These are phyloP conservation scores for Pontederia paniculata DNA, from an alignment of 176 grass and related monocot species.

Conservation along the genomic window DNA sequence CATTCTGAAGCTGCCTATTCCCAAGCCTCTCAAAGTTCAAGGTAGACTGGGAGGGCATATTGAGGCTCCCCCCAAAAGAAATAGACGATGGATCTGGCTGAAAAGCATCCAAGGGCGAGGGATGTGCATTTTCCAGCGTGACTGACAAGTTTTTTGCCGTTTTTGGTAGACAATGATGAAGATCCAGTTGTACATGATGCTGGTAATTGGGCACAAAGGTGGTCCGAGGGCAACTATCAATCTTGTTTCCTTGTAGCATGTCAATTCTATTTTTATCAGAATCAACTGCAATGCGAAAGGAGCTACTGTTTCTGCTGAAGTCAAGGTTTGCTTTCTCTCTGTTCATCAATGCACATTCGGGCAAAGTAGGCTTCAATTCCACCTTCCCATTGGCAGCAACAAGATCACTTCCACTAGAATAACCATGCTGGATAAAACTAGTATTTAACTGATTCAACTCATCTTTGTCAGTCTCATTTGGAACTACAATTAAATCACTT, in stretches of 20 bases:
- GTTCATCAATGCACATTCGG: slow-evolving; percentile 10
- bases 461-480: slow-evolving; percentile 12
- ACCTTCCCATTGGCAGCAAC: slow-evolving; percentile 22
- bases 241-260: slow-evolving; percentile 15
- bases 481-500: slow-evolving; percentile 13
- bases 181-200: slow-evolving; percentile 19
- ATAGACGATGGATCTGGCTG: slow-evolving; percentile 35
- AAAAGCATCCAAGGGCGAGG: slow-evolving; percentile 22
- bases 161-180: slow-evolving; percentile 13
- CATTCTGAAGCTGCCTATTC: slow-evolving; percentile 19
- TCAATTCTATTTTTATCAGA: slow-evolving; percentile 17
- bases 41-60: slow-evolving; percentile 32
- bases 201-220: slow-evolving; percentile 18
- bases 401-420: slow-evolving; percentile 4
- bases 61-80: slow-evolving; percentile 38
- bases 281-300: slow-evolving; percentile 16
- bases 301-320: slow-evolving; percentile 9
- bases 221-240: slow-evolving; percentile 15
- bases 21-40: slow-evolving; percentile 34
- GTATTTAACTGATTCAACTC: slow-evolving; percentile 15
- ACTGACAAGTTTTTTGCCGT: slow-evolving; percentile 17
- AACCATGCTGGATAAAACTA: not conserved
- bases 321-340: slow-evolving; percentile 17
- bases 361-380: not conserved
- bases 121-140: slow-evolving; percentile 31